Evolutionary conservation across 805 yeast genomes (phyloP), one percentile per base, ranked within the genome.

Genomic region (Metschnikowia anglica): DNA sequence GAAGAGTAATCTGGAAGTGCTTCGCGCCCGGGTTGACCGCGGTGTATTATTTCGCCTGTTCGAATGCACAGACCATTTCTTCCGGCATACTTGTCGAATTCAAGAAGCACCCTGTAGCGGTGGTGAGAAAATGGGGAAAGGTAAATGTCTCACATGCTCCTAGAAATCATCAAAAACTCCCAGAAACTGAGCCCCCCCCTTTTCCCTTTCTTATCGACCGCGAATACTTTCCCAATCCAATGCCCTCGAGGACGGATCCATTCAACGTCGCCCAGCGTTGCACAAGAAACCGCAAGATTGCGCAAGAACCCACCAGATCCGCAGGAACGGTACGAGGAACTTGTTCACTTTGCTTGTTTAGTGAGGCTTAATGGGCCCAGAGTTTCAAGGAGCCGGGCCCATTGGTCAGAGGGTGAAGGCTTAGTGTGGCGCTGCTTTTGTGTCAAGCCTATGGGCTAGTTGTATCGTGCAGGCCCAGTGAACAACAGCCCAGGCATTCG

Each of bases 61-160:
- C 21, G 11, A 17, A 32, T 17, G 35, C 35, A 32, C 12, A 27
- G 18, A 8, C 15, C 13, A 33, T 13, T 5, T 8, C 36, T 33
- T 32, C 36, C 36, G 36, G 37, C 37, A 34, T 34, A 34, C 28
- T 21, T 34, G 15, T 20, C 28, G 25, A 23, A 13, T 15, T 23
- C 28, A 34, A 34, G 28, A 18, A 4, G 18, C 2, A 5, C 18
- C 6, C 18, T 20, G 16, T n/a, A 12, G 19, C 10, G 11, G 28
- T 30, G 25, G 34, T n/a, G 7, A 19, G 3, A n/a, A 13, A 7
- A 20, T 3, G 11, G 10, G 3, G 18, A 20, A 13, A 30, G 12
- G 18, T 30, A 17, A 30, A n/a, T n/a, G n/a, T n/a, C n/a, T n/a
- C n/a, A n/a, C 16, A 13, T 16, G 16, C 30, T n/a, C 12, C 2